Evolutionary conservation across 176 grass and related monocot species (phyloP).

Genomic region (Poa pratensis): DNA sequence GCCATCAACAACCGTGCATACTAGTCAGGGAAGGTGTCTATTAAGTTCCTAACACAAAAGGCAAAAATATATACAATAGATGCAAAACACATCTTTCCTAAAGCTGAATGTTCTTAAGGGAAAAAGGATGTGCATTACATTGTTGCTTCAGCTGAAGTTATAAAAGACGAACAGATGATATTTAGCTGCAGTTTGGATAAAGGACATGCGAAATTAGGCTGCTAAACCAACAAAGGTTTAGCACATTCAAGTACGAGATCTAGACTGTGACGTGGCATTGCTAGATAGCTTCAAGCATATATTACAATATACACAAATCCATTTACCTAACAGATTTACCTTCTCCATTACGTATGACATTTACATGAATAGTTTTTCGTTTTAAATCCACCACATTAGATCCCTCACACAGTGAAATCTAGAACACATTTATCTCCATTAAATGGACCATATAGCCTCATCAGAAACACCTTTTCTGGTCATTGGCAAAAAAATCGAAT

Average conservation of each 20-base stretch:
- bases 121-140: neutral
- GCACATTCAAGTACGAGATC: slow-evolving; percentile 53
- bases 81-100: neutral
- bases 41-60: neutral
- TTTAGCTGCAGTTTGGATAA: neutral
- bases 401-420: neutral
- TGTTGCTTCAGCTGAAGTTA: neutral
- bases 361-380: neutral
- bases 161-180: neutral
- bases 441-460: neutral
- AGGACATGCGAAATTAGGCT: slow-evolving; percentile 5
- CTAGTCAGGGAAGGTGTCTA: neutral
- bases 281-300: neutral
- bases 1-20: neutral
- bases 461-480: neutral
- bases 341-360: neutral
- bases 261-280: slow-evolving; percentile 13
- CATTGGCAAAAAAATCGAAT: neutral
- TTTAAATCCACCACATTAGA: neutral
- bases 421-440: neutral
- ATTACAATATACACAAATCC: neutral
- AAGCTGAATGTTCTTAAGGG: neutral
- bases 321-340: neutral
- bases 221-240: slow-evolving; percentile 31
- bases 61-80: neutral